A percentile compares a stretch with the other conserved stretches of the same genome.
These are phyloP conservation scores for Tremella yokohamensis DNA, from an alignment of 768 basidiomycete species.

Conservation along the genomic window DNA sequence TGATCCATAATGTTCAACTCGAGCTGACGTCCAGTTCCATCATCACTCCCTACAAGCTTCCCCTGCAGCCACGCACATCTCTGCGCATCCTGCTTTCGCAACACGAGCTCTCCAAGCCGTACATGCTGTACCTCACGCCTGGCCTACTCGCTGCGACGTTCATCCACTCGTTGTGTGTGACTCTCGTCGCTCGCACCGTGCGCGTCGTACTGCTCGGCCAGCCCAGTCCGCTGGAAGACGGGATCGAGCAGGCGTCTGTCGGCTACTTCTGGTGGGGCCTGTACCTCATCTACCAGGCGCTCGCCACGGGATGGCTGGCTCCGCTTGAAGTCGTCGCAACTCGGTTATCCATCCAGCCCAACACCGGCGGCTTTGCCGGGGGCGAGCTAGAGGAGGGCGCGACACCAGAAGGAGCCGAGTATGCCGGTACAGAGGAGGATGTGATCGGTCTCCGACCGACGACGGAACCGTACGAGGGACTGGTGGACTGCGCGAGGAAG, in stretches of 20 bases:
- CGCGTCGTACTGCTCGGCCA: conserved; percentile 30
- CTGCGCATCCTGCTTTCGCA: conserved; percentile 45
- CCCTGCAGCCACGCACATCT: conserved; percentile 34
- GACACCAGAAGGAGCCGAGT: conserved; percentile 42
- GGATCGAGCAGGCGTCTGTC: conserved; percentile 21
- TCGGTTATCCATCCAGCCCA: conserved; percentile 46
- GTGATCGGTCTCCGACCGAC: conserved; percentile 50
- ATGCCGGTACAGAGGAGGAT: conserved; percentile 48
- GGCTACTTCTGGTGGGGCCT: conserved; percentile 34
- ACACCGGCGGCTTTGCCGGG: conserved; percentile 22
- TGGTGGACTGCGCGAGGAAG: conserved; percentile 47
- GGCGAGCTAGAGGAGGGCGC: conserved; percentile 23
- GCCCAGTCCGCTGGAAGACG: conserved; percentile 25
- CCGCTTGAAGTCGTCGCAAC: conserved; percentile 49
- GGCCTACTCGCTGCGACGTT: conserved; percentile 44
- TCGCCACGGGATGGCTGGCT: conserved; percentile 45
- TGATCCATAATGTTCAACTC: background rate
- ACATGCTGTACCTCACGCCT: conserved; percentile 47
- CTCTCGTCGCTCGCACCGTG: conserved; percentile 43
- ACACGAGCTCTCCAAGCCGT: conserved; percentile 43
- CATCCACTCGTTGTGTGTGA: conserved; percentile 46
- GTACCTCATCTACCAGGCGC: conserved; percentile 46
- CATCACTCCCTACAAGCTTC: conserved; percentile 50
- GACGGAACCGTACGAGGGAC: conserved; percentile 47
- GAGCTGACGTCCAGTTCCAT: conserved; percentile 38